Evolutionary conservation across 2,329 filamentous ascomycete genomes (phyloP).

Genomic region (Plenodomus lindquistii): DNA sequence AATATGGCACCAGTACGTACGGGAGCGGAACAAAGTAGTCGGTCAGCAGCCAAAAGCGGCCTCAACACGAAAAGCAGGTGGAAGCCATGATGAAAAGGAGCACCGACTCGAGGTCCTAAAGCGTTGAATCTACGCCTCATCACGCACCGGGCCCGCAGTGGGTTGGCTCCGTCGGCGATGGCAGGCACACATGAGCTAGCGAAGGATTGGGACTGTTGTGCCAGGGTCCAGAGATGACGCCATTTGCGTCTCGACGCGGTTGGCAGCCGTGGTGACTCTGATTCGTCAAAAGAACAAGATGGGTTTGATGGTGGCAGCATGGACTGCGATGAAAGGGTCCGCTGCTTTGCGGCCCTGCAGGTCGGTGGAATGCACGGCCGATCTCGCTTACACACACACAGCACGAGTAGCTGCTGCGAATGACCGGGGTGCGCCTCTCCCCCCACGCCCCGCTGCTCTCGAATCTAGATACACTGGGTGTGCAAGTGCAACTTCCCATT

Average conservation of each 20-base stretch:
- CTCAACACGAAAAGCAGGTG: background rate
- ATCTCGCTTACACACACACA: conserved; percentile 1
- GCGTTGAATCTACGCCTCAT: conserved; percentile 27
- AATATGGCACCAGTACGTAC: background rate
- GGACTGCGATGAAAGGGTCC: conserved; percentile 5
- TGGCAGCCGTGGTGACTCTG: conserved; percentile 2
- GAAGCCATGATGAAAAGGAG: background rate
- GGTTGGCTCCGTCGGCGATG: conserved; percentile 23
- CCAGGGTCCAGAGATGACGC: conserved; percentile 16
- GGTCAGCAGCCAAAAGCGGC: background rate
- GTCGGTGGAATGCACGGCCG: background rate
- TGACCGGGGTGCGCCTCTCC: background rate
- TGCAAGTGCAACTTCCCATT: no score
- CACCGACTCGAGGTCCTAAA: conserved; percentile 15
- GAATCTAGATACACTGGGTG: no score
- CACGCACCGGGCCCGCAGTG: conserved; percentile 20
- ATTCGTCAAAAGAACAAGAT: conserved; percentile 8
- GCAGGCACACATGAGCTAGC: conserved; percentile 32
- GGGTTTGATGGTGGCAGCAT: conserved; percentile 1
- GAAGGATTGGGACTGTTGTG: background rate
- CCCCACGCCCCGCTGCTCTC: no score
- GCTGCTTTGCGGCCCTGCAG: background rate
- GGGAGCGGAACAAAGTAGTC: background rate
- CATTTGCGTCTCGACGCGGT: conserved; percentile 25
- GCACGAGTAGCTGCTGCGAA: no score